Evolutionary conservation across 2,329 filamentous ascomycete species (phyloP).

Genomic region (Botrytis galanthina): DNA sequence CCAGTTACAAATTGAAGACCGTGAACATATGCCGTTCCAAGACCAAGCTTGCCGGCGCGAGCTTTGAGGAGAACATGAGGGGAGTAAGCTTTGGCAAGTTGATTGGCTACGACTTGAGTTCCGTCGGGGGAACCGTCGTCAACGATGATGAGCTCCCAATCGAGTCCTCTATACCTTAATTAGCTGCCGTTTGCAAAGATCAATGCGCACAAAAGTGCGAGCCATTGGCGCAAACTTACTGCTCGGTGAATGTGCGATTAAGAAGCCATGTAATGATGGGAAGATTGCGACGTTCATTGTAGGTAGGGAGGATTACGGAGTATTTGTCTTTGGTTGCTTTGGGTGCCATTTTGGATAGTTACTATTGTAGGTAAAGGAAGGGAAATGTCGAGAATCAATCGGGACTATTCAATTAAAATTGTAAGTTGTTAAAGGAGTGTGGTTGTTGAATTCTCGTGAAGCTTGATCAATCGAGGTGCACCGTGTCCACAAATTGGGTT

Average conservation of each 20-base stretch:
- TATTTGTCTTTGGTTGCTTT: conserved; percentile 68
- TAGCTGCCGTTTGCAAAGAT: not conserved
- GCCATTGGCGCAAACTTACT: conserved; percentile 53
- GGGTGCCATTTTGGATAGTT: conserved; percentile 13
- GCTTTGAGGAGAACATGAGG: conserved; percentile 80
- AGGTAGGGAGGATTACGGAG: conserved; percentile 95
- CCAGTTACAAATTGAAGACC: conserved; percentile 77
- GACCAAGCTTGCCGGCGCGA: conserved; percentile 66
- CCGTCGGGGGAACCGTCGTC: conserved; percentile 97
- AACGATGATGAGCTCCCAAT: conserved; percentile 97
- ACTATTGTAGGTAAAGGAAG: conserved; percentile 8
- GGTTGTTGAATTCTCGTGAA: conserved; percentile 10
- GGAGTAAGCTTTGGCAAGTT: conserved; percentile 83
- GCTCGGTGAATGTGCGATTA: conserved; percentile 84
- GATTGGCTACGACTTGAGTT: conserved; percentile 84
- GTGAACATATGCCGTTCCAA: conserved; percentile 38
- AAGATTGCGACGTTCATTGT: conserved; percentile 96
- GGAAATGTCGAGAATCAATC: conserved; percentile 8
- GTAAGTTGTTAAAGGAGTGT: conserved; percentile 15
- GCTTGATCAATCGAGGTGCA: not conserved
- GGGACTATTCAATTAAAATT: conserved; percentile 7
- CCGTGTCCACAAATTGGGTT: conserved; percentile 12
- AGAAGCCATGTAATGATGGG: conserved; percentile 95
- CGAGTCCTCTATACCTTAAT: conserved; percentile 64
- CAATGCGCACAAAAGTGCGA: not conserved